Percentiles rank a stretch among this genome's conserved stretches.
Evolutionary conservation across 2,329 filamentous ascomycete species (phyloP).

Genomic region (Bipolaris gigantea): DNA sequence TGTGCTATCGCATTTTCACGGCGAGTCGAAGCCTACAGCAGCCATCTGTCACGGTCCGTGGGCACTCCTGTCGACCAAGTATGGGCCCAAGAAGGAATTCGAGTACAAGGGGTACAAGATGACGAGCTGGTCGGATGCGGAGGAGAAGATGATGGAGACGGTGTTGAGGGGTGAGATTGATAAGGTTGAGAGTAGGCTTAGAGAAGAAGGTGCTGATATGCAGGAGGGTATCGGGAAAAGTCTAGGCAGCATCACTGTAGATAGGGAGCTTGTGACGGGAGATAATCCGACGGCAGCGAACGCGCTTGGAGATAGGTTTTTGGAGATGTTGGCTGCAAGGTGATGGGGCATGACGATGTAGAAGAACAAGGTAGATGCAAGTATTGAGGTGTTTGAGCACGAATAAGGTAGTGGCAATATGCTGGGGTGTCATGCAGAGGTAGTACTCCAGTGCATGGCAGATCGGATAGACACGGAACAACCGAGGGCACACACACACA

Average conservation of each 20-base stretch:
- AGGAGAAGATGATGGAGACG: slow-evolving; percentile 53
- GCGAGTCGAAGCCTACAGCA: slow-evolving; percentile 48
- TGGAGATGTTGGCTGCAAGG: slow-evolving; percentile 35
- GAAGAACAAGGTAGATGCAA: too few relatives aligned
- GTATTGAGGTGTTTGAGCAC: too few relatives aligned
- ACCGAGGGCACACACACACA: neutral
- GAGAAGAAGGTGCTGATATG: slow-evolving; percentile 49
- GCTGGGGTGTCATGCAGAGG: too few relatives aligned
- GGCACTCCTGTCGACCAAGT: slow-evolving; percentile 49
- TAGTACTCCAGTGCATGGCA: neutral
- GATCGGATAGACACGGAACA: neutral
- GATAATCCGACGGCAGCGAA: slow-evolving; percentile 41
- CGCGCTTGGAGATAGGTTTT: slow-evolving; percentile 36
- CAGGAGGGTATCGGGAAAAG: slow-evolving; percentile 47
- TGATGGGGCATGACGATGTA: neutral
- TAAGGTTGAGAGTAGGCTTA: slow-evolving; percentile 48
- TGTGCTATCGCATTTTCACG: slow-evolving; percentile 48
- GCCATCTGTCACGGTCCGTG: slow-evolving; percentile 54
- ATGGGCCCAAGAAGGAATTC: slow-evolving; percentile 41
- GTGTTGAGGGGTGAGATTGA: slow-evolving; percentile 47
- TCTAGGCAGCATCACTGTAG: slow-evolving; percentile 48
- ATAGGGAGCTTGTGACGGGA: slow-evolving; percentile 46
- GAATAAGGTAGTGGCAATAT: too few relatives aligned
- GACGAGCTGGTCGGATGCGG: slow-evolving; percentile 50
- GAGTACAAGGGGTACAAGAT: slow-evolving; percentile 52